A percentile compares a stretch with the other conserved stretches of the same genome.
These are phyloP conservation scores for Rosa persica DNA, from an alignment of 306 rosid species.

Conservation along the genomic window DNA sequence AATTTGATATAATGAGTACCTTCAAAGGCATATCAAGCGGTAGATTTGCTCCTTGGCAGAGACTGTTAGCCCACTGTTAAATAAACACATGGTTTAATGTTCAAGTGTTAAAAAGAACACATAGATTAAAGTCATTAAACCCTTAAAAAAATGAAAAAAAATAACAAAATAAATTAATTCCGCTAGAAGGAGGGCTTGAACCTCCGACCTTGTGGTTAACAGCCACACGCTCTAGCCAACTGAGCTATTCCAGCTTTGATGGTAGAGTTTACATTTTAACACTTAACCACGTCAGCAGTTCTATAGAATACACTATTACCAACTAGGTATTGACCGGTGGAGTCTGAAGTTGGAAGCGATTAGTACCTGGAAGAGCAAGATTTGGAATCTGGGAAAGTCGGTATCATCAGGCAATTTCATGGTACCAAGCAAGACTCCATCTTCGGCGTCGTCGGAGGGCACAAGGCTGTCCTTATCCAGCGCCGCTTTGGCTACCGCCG, in stretches of 20 bases:
- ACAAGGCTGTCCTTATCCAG: slow-evolving; percentile 31
- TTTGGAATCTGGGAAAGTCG: slow-evolving; percentile 66
- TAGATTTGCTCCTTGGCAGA: slow-evolving; percentile 86
- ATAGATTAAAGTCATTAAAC: neutral
- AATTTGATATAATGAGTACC: slow-evolving; percentile 37
- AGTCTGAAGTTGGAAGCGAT: neutral
- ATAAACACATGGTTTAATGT: neutral
- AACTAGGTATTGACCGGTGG: neutral
- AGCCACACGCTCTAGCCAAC: slow-evolving; percentile 49
- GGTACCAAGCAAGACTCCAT: slow-evolving; percentile 83
- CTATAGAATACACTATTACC: too few relatives aligned
- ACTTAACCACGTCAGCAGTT: too few relatives aligned
- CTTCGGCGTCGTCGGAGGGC: slow-evolving; percentile 41
- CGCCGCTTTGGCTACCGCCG: slow-evolving; percentile 37
- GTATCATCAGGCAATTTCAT: slow-evolving; percentile 62
- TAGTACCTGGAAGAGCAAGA: slow-evolving; percentile 66
- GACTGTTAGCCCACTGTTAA: slow-evolving; percentile 91
- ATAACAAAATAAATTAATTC: accelerated
- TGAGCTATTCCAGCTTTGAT: slow-evolving; percentile 38
- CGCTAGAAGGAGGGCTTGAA: slow-evolving; percentile 45
- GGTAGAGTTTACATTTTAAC: neutral
- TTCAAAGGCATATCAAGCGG: slow-evolving; percentile 86
- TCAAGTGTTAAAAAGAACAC: neutral
- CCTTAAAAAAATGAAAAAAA: neutral
- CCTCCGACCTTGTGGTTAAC: slow-evolving; percentile 49